Evolutionary conservation across 345 rosid genomes (phyloP).

Genomic region (Kandelia obovata): DNA sequence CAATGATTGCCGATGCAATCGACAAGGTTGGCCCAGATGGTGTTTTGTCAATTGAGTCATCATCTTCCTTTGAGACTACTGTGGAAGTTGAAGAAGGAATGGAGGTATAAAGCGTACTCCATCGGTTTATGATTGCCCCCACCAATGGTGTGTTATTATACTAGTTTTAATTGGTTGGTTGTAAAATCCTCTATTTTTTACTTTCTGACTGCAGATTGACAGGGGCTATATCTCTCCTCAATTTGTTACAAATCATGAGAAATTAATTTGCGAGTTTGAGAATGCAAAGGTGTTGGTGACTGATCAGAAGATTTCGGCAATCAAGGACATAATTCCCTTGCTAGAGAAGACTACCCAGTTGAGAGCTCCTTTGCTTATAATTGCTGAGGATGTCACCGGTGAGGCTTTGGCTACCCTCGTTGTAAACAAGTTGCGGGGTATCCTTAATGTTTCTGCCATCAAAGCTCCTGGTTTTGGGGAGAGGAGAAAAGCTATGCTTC

Average conservation of each 20-base stretch:
- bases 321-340: slow-evolving; percentile 88
- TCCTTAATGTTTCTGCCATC: slow-evolving; percentile 84
- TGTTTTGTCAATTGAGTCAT: slow-evolving; percentile 94
- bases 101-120: slow-evolving; percentile 51
- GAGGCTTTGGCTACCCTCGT: slow-evolving; percentile 97
- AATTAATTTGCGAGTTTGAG: slow-evolving; percentile 85
- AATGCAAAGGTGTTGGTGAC: slow-evolving; percentile 88
- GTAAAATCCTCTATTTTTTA: neutral
- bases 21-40: slow-evolving; percentile 99
- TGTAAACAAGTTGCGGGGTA: slow-evolving; percentile 95
- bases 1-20: slow-evolving; percentile 97
- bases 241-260: slow-evolving; percentile 90
- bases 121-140: neutral
- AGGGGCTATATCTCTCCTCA: slow-evolving; percentile 97
- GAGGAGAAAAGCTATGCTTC: slow-evolving; percentile 94
- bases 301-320: slow-evolving; percentile 90
- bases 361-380: slow-evolving; percentile 85
- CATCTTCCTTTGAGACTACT: slow-evolving; percentile 92
- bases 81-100: slow-evolving; percentile 98
- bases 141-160: neutral
- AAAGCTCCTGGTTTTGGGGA: slow-evolving; percentile 98
- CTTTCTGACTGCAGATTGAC: slow-evolving; percentile 57
- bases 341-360: slow-evolving; percentile 90
- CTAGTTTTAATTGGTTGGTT: neutral
- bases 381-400: slow-evolving; percentile 94